Evolutionary conservation across 768 basidiomycete species (phyloP).

Genomic region (Porphyrellus cyaneotinctus): DNA sequence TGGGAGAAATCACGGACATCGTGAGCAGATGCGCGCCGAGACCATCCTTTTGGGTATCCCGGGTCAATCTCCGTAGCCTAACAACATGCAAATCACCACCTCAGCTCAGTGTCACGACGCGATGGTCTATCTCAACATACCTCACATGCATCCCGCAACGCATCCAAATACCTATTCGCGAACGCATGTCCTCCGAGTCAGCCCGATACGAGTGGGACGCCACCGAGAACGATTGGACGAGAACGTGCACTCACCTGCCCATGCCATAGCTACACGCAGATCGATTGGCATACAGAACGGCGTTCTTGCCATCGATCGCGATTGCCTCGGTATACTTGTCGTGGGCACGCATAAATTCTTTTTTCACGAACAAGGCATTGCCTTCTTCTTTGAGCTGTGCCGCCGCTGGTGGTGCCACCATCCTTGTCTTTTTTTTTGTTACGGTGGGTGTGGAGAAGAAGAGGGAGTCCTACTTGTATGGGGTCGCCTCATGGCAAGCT

Average conservation of each 20-base stretch:
- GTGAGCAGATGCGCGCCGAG: constrained; percentile 1
- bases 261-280: not conserved
- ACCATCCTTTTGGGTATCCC: constrained; percentile 2
- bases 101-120: not conserved
- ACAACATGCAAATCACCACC: too few species aligned
- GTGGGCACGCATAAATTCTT: not conserved
- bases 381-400: constrained; percentile 3
- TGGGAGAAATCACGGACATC: not conserved
- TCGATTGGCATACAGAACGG: not conserved
- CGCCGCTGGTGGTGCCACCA: not conserved
- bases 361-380: not conserved
- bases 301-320: not conserved
- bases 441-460: not conserved
- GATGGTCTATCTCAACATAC: not conserved
- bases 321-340: constrained; percentile 5
- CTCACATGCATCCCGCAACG: not conserved
- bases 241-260: not conserved
- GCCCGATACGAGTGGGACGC: too few species aligned
- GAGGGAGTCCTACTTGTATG: not conserved
- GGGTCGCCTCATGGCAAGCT: not conserved
- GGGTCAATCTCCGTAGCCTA: not conserved
- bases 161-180: not conserved
- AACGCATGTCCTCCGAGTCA: not conserved
- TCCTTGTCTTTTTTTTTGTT: not conserved
- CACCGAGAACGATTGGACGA: not conserved